Evolutionary conservation across 2,329 filamentous ascomycete genomes (phyloP).

Genomic region (Torrubiellomyces zombiae): DNA sequence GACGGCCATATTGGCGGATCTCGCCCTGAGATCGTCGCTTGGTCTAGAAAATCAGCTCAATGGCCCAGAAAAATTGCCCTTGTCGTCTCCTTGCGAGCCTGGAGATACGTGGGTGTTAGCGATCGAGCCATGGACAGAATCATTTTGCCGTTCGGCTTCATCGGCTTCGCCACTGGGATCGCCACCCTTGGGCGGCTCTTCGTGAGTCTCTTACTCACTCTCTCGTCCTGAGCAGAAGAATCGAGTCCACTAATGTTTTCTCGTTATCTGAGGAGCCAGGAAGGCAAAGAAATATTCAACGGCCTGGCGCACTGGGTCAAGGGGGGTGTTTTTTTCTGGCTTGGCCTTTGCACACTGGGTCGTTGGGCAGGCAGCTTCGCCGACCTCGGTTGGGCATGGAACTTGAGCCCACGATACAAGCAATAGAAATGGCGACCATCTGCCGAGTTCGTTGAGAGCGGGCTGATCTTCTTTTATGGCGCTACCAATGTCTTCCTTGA

Average conservation of each 20-base stretch:
- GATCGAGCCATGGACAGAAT: slow-evolving; percentile 60
- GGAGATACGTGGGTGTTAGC: slow-evolving; percentile 38
- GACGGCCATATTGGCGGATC: slow-evolving; percentile 30
- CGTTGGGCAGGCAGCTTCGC: slow-evolving; percentile 84
- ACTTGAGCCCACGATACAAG: slow-evolving; percentile 47
- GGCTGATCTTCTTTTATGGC: slow-evolving; percentile 81
- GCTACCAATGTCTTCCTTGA: slow-evolving; percentile 84
- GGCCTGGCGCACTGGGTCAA: slow-evolving; percentile 90
- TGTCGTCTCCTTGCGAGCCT: slow-evolving; percentile 37
- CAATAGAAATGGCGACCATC: slow-evolving; percentile 54
- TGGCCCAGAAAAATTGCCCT: slow-evolving; percentile 35
- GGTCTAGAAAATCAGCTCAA: too few relatives aligned
- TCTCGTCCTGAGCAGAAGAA: too few relatives aligned
- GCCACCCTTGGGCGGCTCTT: slow-evolving; percentile 72
- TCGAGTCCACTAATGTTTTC: too few relatives aligned
- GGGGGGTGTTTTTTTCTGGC: slow-evolving; percentile 88
- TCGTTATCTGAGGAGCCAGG: too few relatives aligned
- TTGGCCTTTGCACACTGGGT: slow-evolving; percentile 71
- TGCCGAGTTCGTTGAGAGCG: slow-evolving; percentile 79
- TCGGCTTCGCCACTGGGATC: slow-evolving; percentile 54
- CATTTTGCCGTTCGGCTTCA: slow-evolving; percentile 63
- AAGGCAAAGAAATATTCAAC: slow-evolving; percentile 54
- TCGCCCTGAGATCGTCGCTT: too few relatives aligned
- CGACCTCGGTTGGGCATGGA: slow-evolving; percentile 92
- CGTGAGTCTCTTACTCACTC: slow-evolving; percentile 31